Base-by-base conservation (phyloP, 1,284 basidiomycete species). In the Athelia psychrophila region DNA sequence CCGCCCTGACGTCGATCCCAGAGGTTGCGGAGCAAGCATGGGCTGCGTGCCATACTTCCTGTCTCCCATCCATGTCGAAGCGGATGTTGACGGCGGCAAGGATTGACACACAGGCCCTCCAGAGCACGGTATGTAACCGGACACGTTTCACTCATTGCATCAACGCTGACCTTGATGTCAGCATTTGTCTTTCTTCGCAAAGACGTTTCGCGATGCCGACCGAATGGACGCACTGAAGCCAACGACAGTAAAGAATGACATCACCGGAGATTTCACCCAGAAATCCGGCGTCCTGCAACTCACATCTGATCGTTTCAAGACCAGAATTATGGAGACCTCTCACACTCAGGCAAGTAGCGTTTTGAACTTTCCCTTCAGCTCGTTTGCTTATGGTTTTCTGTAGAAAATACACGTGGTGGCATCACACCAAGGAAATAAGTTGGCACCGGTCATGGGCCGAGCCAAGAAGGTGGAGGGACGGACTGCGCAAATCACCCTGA, bases 201-300 rank as follows among this genome's bases (percentile, higher is more conserved):
- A 83, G 61, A 66, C 78, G 44, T 69, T 74, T 2, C 66, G 63
- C 2, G 79, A 84, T 53, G 67, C 75, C 2, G 72, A 77, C 12
- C 75, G 76, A 1, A 71, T 77, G 13, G 75, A 79, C 20, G 64
- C 74, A 27, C 63, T 71, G 51, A 80, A 81, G 56, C 74, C 82
- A 0, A 57, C 56, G 0, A 62, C 72, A 22, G 73, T 66, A 1
- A 68, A 58, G 1, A 75, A 81, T 52, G 61, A 74, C 0, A 69
- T 77, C 50, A 54, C 53, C 25, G 62, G 66, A 18, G 56, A 52
- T 0, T 59, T 58, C 45, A 56, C 66, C 50, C 49, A 54, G 2
- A 56, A 53, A 52, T 51, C 16, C 22, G 58, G 30, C 64, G 63
- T 16, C 58, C 57, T 20, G 40, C 56, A 5, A 51, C 73, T 51